Percentiles rank a stretch among this genome's conserved stretches.
These are phyloP conservation scores for Funneliformis mosseae DNA, from an alignment of 192 early-diverging fungal species.

Conservation along the genomic window DNA sequence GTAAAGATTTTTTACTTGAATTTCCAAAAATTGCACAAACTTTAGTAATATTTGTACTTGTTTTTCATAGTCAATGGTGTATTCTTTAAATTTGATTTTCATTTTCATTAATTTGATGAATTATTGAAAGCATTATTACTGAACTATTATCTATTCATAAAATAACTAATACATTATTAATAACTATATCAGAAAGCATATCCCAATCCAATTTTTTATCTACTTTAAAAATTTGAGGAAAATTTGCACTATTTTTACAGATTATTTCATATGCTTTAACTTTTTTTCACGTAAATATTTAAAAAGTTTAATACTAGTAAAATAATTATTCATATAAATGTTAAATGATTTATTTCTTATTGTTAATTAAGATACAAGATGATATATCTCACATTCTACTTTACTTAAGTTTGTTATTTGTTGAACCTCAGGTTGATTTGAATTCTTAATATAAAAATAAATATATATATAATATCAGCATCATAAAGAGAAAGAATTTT, in stretches of 20 bases:
- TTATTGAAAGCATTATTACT: slow-evolving; percentile 34
- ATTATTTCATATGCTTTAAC: slow-evolving; percentile 39
- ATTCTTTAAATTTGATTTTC: not conserved
- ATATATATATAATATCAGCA: slow-evolving; percentile 38
- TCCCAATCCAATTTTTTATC: slow-evolving; percentile 13
- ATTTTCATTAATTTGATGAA: slow-evolving; percentile 28
- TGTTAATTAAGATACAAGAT: slow-evolving; percentile 37
- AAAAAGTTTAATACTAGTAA: slow-evolving; percentile 36
- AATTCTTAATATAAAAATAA: slow-evolving; percentile 29
- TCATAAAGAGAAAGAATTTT: slow-evolving; percentile 43
- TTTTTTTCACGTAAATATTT: slow-evolving; percentile 21
- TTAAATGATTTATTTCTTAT: slow-evolving; percentile 20
- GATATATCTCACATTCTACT: slow-evolving; percentile 26
- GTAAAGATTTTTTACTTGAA: slow-evolving; percentile 26
- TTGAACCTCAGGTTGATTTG: not conserved
- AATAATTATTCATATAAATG: slow-evolving; percentile 41
- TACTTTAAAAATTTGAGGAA: not conserved
- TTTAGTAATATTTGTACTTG: slow-evolving; percentile 30
- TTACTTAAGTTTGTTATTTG: slow-evolving; percentile 31
- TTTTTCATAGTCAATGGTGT: slow-evolving; percentile 27
- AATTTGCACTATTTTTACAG: not conserved
- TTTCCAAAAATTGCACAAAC: slow-evolving; percentile 33
- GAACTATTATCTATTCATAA: slow-evolving; percentile 35
- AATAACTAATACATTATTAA: slow-evolving; percentile 3
- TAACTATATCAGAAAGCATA: not conserved